A percentile compares a stretch with the other conserved stretches of the same genome.
Evolutionary conservation across 345 rosid genomes (phyloP).

Genomic region (Bruguiera parviflora): DNA sequence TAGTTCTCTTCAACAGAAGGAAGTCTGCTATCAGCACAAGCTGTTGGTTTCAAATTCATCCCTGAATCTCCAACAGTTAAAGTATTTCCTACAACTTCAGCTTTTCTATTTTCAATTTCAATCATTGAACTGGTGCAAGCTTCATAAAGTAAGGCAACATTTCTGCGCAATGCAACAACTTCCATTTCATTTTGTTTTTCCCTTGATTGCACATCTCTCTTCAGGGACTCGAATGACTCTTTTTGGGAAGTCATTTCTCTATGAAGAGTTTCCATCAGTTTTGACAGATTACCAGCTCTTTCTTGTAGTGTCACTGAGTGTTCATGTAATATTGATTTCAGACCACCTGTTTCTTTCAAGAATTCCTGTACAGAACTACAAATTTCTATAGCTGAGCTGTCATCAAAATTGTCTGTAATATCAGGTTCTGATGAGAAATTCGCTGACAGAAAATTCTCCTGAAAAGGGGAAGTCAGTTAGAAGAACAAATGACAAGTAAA

Average conservation of each 20-base stretch:
- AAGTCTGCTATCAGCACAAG: constrained; percentile 19
- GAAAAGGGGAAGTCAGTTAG: constrained; percentile 25
- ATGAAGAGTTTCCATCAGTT: constrained; percentile 33
- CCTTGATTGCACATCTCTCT: constrained; percentile 44
- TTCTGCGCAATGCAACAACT: constrained; percentile 43
- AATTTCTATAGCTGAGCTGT: constrained; percentile 34
- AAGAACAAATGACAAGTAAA: constrained; percentile 14
- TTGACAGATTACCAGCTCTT: constrained; percentile 44
- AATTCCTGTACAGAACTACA: constrained; percentile 54
- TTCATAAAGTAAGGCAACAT: constrained; percentile 57
- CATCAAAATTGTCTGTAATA: constrained; percentile 42
- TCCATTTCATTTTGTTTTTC: constrained; percentile 54
- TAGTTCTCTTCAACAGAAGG: constrained; percentile 21
- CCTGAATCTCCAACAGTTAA: constrained; percentile 20
- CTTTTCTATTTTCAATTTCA: constrained; percentile 64
- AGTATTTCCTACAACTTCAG: constrained; percentile 39
- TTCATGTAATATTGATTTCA: constrained; percentile 46
- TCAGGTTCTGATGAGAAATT: constrained; percentile 40
- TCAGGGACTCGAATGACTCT: constrained; percentile 40
- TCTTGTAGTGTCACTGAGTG: constrained; percentile 51
- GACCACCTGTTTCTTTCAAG: constrained; percentile 33
- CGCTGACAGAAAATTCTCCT: constrained; percentile 43
- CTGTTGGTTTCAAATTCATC: constrained; percentile 31
- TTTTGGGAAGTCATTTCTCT: constrained; percentile 34
- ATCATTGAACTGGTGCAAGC: constrained; percentile 52